phyloP scores from a whole-genome alignment of 2,329 filamentous ascomycete genomes.

The Biscogniauxia sp. region DNA sequence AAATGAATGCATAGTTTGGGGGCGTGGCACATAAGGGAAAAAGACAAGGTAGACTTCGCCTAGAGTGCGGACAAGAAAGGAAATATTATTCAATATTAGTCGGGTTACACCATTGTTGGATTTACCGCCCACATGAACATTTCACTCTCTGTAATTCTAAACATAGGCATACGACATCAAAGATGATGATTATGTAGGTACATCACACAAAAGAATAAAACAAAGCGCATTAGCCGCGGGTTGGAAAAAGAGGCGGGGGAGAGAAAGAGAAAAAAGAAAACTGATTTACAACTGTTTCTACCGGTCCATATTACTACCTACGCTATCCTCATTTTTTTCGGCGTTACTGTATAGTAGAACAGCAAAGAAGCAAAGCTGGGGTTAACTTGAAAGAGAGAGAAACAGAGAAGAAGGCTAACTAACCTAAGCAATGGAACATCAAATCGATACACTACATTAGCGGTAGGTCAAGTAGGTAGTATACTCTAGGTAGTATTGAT shows the following conservation, averaged over 20 bases:
- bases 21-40: neutral
- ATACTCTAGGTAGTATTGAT: neutral
- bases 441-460: too few relatives aligned
- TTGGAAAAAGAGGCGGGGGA: neutral
- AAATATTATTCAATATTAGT: conserved; percentile 12
- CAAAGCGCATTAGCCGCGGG: too few relatives aligned
- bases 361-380: neutral
- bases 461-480: too few relatives aligned
- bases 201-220: too few relatives aligned
- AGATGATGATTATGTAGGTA: too few relatives aligned
- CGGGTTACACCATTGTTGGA: conserved; percentile 13
- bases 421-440: neutral
- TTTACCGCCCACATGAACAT: too few relatives aligned
- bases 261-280: neutral
- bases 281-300: neutral
- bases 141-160: too few relatives aligned
- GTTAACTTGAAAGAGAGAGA: neutral
- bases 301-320: neutral
- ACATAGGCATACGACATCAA: too few relatives aligned
- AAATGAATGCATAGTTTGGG: neutral
- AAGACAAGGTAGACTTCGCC: neutral
- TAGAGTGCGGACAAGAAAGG: neutral
- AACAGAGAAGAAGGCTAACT: neutral
- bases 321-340: too few relatives aligned
- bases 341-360: neutral